Base-by-base conservation (phyloP, 768 basidiomycete genomes). In the Mycena venus region DNA sequence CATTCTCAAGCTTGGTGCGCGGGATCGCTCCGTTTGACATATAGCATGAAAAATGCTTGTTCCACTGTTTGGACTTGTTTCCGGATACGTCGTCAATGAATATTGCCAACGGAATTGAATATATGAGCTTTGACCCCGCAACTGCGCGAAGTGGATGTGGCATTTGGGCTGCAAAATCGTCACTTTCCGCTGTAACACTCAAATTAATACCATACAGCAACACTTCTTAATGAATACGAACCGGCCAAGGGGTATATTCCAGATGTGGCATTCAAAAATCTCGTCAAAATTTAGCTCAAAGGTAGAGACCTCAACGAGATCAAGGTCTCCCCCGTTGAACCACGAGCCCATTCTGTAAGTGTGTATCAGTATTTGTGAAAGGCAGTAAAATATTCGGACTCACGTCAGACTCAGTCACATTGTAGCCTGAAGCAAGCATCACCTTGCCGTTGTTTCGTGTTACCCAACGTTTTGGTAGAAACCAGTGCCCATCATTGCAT, bases 61-160 rank as follows among this genome's bases (percentile, higher is more conserved):
- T 83, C 77, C 78, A 82, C 29, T 78, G 73, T 66, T 82, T 82
- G 2, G 78, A 80, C 17, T 72, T 44, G 44, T 83, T 83, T 0
- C 80, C 82, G 0, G 80, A 83, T 0, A 80, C 77, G 44, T 83
- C 82, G 56, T 82, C 80, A 4, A 72, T 72, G 60, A 76, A 82
- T 19, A 80, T 32, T 14, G 67, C 72, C 23, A 81, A n/a, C 19
- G 74, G 78, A n/a, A 73, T 62, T 0, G 73, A 72, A 27, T 76
- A 73, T 3, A 80, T 56, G 21, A 64, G 60, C 6, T 65, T 40
- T 21, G 74, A 74, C 11, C 75, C 56, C 3, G 75, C 74, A 2
- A 61, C 64, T 27, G 72, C 69, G 29, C 68, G 70, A 56, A 69
- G 60, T 1, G 67, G 66, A 36, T 68, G 69, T 2, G 68, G 68